Percentiles rank a stretch among this genome's conserved stretches.
phyloP scores from a whole-genome alignment of 306 rosid species.

The Dalbergia cultrata region DNA sequence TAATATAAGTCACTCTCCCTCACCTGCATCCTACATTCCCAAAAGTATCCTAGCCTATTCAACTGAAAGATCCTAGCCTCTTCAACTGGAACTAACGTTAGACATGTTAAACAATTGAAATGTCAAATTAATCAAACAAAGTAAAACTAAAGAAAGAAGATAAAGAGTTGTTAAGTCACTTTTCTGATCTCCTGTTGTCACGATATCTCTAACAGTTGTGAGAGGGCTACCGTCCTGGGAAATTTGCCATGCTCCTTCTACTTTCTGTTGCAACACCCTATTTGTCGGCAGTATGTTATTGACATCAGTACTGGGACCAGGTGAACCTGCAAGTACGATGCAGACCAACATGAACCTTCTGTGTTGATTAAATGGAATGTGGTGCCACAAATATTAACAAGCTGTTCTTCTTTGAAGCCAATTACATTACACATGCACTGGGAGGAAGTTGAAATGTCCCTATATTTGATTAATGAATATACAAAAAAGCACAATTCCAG shows the following conservation, averaged over 20 bases:
- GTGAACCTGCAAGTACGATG: conserved; percentile 50
- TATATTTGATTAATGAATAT: conserved; percentile 20
- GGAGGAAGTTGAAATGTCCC: conserved; percentile 16
- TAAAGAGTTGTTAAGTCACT: conserved; percentile 28
- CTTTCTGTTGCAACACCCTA: conserved; percentile 37
- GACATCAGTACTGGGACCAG: conserved; percentile 30
- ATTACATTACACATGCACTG: not conserved
- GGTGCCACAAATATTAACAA: not conserved
- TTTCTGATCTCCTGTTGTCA: conserved; percentile 47
- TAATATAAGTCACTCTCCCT: conserved; percentile 11
- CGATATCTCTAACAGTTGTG: conserved; percentile 23
- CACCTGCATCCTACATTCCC: not conserved
- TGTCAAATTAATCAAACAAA: conserved; percentile 31
- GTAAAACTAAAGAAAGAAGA: conserved; percentile 3
- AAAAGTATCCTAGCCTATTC: not conserved
- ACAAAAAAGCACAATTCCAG: not conserved
- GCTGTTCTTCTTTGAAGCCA: not conserved
- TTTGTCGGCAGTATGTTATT: not conserved
- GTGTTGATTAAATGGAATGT: conserved; percentile 6
- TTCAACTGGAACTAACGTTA: not conserved
- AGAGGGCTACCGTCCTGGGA: conserved; percentile 42
- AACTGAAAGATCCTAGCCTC: conserved; percentile 13
- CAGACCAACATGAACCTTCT: conserved; percentile 33
- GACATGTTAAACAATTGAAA: conserved; percentile 17
- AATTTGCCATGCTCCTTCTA: conserved; percentile 44